Base-by-base conservation (phyloP, 2,329 filamentous ascomycete species). In the Neonectria hederae region DNA sequence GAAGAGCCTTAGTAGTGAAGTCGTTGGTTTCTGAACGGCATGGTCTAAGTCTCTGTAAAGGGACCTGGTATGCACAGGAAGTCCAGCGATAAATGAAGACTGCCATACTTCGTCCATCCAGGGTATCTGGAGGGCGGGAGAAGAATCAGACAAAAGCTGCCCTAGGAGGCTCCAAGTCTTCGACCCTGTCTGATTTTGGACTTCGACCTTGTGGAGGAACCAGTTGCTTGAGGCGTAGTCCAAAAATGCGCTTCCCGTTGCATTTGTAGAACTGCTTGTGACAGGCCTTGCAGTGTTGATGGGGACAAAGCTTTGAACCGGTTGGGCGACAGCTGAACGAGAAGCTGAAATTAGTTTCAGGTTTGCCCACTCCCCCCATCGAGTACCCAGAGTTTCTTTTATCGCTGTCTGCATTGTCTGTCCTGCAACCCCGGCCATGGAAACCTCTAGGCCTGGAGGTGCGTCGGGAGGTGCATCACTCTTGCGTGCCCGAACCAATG, bases 181-280 rank as follows among this genome's bases (percentile, higher is more conserved):
- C 6, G 30, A 32, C 30, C 3, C 13, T 13, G 5, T 13, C 13
- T 32, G 2, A 8, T 13, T 32, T 13, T 32, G 30, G 1, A 57
- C 10, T 0, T 10, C 0, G 5, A 14, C 48, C 1, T n/a, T 52
- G 17, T 64, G 60, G 5, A 19, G 43, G 14, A 51, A 45, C 59
- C 63, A 67, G 2, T 58, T 46, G 0, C 1, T 2, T 1, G 28
- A 24, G 2, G 59, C 65, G 11, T 67, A 64, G 0, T 43, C 10
- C 0, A 45, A n/a, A 13, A 66, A 64, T 1, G 13, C 9, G 3
- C 7, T 17, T 19, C 22, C 8, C 8, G 8, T 26, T 10, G 24
- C 0, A 4, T 40, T 5, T 9, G 14, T 1, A 9, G 1, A 1
- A 22, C 2, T 8, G 1, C 21, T 13, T 17, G 28, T 9, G 8